Evolutionary conservation across 306 rosid species (phyloP).

Genomic region (Quercus gilva): DNA sequence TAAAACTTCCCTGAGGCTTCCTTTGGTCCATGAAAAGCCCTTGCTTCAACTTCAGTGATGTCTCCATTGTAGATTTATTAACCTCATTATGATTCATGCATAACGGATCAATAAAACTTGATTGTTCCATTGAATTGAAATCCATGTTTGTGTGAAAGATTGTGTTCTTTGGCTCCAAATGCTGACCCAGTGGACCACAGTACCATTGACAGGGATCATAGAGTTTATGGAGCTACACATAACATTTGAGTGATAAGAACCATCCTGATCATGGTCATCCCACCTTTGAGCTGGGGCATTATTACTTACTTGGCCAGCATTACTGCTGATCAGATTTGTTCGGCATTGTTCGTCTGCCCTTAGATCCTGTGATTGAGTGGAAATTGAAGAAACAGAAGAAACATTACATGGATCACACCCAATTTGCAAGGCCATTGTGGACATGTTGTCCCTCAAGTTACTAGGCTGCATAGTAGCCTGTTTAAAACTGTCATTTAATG

Average conservation of each 20-base stretch:
- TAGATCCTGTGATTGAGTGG: slow-evolving; percentile 42
- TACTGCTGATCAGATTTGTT: slow-evolving; percentile 29
- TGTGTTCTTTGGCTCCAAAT: slow-evolving; percentile 28
- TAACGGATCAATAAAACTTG: slow-evolving; percentile 38
- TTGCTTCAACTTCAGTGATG: slow-evolving; percentile 35
- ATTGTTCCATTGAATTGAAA: slow-evolving; percentile 21
- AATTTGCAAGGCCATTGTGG: slow-evolving; percentile 41
- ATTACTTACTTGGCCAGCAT: slow-evolving; percentile 30
- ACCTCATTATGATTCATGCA: slow-evolving; percentile 46
- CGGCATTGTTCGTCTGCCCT: slow-evolving; percentile 43
- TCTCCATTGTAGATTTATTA: slow-evolving; percentile 33
- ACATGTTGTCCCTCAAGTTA: slow-evolving; percentile 33
- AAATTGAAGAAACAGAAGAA: slow-evolving; percentile 43
- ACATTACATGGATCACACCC: slow-evolving; percentile 38
- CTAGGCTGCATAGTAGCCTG: slow-evolving; percentile 33
- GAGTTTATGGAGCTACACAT: slow-evolving; percentile 48
- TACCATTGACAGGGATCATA: slow-evolving; percentile 44
- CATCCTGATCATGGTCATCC: slow-evolving; percentile 56
- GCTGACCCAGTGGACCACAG: slow-evolving; percentile 40
- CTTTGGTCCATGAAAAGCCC: slow-evolving; percentile 53
- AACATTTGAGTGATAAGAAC: slow-evolving; percentile 42
- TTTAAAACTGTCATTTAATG: slow-evolving; percentile 39
- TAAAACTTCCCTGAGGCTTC: slow-evolving; percentile 40
- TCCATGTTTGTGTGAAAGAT: slow-evolving; percentile 43
- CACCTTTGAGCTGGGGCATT: slow-evolving; percentile 54